A percentile compares a stretch with the other conserved stretches of the same genome.
These are phyloP conservation scores for Plasmopara viticola DNA, from an alignment of 352 stramenopile species.

Conservation along the genomic window DNA sequence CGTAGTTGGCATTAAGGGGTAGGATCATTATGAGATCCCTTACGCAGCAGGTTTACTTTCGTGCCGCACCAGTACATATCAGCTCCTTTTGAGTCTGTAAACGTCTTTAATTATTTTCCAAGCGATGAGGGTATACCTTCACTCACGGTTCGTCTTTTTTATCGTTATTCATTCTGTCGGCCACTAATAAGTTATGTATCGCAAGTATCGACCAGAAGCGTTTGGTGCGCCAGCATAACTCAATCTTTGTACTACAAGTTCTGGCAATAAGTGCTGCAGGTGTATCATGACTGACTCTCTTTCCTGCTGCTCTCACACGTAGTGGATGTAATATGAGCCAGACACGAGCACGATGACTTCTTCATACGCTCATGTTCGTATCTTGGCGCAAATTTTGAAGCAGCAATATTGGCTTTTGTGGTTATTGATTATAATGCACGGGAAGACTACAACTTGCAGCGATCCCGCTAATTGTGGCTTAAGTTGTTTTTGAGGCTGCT, in stretches of 20 bases:
- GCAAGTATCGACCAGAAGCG: constrained; percentile 18
- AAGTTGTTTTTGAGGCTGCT: constrained; percentile 54
- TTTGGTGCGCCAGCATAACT: constrained; percentile 28
- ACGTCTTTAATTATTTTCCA: constrained; percentile 25
- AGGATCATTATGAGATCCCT: constrained; percentile 50
- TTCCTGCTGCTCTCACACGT: constrained; percentile 61
- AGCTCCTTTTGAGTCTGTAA: constrained; percentile 32
- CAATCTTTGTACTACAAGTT: constrained; percentile 57
- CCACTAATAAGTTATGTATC: background rate
- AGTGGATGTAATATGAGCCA: constrained; percentile 72
- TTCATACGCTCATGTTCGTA: constrained; percentile 63
- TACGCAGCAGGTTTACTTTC: constrained; percentile 73
- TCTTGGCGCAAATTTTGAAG: constrained; percentile 55
- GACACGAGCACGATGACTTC: constrained; percentile 59
- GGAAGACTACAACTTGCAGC: constrained; percentile 62
- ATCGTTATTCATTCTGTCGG: too few species aligned
- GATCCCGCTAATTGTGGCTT: constrained; percentile 68
- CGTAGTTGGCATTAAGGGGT: constrained; percentile 58
- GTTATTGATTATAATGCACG: constrained; percentile 52
- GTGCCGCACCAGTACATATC: constrained; percentile 75
- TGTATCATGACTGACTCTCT: constrained; percentile 51
- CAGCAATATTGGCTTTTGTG: constrained; percentile 50
- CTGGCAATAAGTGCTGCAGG: constrained; percentile 36
- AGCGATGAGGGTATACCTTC: constrained; percentile 69
- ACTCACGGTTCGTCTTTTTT: constrained; percentile 20